Evolutionary conservation across 1,284 basidiomycete genomes (phyloP).

Genomic region (Cutaneotrichosporon sp.): DNA sequence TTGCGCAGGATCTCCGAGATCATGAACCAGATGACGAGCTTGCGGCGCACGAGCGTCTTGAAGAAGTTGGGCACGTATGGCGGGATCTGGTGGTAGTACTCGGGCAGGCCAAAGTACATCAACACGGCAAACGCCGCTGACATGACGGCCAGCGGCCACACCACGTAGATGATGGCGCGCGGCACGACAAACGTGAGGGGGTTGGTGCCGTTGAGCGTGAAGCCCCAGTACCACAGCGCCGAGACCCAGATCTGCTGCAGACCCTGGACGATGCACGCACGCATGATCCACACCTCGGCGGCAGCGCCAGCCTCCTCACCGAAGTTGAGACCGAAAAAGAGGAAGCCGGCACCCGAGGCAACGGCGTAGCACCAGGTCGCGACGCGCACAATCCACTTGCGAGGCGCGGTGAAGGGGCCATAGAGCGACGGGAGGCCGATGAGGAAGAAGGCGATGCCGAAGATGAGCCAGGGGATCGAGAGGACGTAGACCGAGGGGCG

Average conservation of each 20-base stretch:
- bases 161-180: constrained; percentile 63
- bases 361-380: constrained; percentile 86
- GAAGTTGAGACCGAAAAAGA: constrained; percentile 92
- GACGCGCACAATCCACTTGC: constrained; percentile 67
- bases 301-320: constrained; percentile 93
- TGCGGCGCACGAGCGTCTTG: constrained; percentile 80
- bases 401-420: constrained; percentile 63
- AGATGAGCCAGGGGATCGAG: constrained; percentile 84
- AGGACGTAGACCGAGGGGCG: constrained; percentile 85
- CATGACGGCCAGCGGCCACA: constrained; percentile 78
- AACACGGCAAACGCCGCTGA: constrained; percentile 75
- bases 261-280: constrained; percentile 87
- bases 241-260: constrained; percentile 90
- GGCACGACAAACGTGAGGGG: constrained; percentile 47
- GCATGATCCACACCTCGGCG: constrained; percentile 84
- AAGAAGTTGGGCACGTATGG: constrained; percentile 91
- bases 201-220: constrained; percentile 63
- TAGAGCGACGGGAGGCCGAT: constrained; percentile 81
- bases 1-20: constrained; percentile 83
- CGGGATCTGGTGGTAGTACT: constrained; percentile 63
- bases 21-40: constrained; percentile 90
- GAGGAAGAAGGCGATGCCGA: constrained; percentile 81
- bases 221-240: constrained; percentile 92
- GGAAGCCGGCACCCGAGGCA: constrained; percentile 83
- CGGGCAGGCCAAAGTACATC: constrained; percentile 80